Evolutionary conservation across 768 basidiomycete genomes (phyloP).

Genomic region (Termitomyces sp.): DNA sequence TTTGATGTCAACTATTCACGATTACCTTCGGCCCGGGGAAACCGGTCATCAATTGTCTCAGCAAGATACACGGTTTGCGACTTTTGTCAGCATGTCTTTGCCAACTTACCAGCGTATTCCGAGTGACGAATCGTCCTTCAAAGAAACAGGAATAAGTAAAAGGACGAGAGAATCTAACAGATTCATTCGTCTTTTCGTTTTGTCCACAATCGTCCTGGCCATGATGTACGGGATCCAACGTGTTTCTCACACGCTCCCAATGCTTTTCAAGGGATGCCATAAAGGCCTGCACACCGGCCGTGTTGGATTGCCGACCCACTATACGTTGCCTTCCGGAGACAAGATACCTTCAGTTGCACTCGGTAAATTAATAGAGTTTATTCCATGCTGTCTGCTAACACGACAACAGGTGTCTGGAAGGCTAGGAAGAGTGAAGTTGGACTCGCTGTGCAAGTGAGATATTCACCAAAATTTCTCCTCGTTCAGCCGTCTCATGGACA

Average conservation of each 20-base stretch:
- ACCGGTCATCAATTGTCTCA: background rate
- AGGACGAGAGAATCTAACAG: background rate
- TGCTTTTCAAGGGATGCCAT: background rate
- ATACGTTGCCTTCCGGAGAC: slow-evolving; percentile 59
- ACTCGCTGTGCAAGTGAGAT: slow-evolving; percentile 51
- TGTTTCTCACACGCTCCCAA: background rate
- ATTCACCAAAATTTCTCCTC: background rate
- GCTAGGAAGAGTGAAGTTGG: slow-evolving; percentile 56
- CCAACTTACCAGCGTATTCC: slow-evolving; percentile 8
- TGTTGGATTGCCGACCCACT: slow-evolving; percentile 38
- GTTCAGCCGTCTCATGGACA: background rate
- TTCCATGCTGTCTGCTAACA: background rate
- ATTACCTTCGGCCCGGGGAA: background rate
- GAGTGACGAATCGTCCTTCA: background rate
- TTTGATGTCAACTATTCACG: no score
- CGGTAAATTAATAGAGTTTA: slow-evolving; percentile 28
- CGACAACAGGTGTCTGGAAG: slow-evolving; percentile 54
- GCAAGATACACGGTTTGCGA: background rate
- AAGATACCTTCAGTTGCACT: slow-evolving; percentile 64
- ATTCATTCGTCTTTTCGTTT: slow-evolving; percentile 48
- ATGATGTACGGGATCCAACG: slow-evolving; percentile 5
- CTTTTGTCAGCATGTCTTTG: slow-evolving; percentile 6
- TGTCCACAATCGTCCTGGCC: slow-evolving; percentile 5
- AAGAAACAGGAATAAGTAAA: background rate
- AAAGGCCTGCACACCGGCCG: slow-evolving; percentile 5